phyloP scores from a whole-genome alignment of 2,329 filamentous ascomycete genomes.

The Nannizziopsis arthrosporioides region DNA sequence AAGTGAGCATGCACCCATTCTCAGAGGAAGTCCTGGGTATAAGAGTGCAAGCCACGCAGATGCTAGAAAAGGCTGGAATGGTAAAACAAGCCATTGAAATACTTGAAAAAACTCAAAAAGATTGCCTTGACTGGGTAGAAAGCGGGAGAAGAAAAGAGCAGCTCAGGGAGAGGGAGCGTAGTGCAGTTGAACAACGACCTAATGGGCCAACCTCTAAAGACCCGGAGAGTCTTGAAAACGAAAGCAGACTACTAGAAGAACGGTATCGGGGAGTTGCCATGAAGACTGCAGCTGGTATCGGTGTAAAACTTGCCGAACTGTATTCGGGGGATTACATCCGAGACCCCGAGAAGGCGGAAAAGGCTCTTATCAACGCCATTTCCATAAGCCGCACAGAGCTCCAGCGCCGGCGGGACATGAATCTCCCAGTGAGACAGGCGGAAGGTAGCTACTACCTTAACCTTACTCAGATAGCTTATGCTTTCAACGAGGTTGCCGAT shows the following conservation, averaged over 20 bases:
- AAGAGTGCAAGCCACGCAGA: conserved; percentile 65
- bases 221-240: conserved; percentile 8
- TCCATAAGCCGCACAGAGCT: conserved; percentile 67
- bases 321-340: conserved; percentile 67
- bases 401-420: conserved; percentile 53
- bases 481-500: conserved; percentile 52
- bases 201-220: conserved; percentile 6
- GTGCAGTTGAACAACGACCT: conserved; percentile 6
- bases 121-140: conserved; percentile 45
- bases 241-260: conserved; percentile 21
- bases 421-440: conserved; percentile 51
- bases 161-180: conserved; percentile 14
- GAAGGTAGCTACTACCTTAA: conserved; percentile 28
- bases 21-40: conserved; percentile 85
- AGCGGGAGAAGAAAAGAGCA: conserved; percentile 19
- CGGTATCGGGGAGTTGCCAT: conserved; percentile 41
- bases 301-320: conserved; percentile 72
- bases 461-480: conserved; percentile 28
- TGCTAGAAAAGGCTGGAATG: conserved; percentile 67
- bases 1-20: conserved; percentile 71
- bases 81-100: conserved; percentile 62
- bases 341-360: conserved; percentile 61
- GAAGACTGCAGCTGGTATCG: conserved; percentile 61
- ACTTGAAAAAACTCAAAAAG: conserved; percentile 60
- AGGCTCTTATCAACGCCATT: conserved; percentile 66